Conservation (phyloP, 257 asterid species). For the Thymus quinquecostatus region DNA sequence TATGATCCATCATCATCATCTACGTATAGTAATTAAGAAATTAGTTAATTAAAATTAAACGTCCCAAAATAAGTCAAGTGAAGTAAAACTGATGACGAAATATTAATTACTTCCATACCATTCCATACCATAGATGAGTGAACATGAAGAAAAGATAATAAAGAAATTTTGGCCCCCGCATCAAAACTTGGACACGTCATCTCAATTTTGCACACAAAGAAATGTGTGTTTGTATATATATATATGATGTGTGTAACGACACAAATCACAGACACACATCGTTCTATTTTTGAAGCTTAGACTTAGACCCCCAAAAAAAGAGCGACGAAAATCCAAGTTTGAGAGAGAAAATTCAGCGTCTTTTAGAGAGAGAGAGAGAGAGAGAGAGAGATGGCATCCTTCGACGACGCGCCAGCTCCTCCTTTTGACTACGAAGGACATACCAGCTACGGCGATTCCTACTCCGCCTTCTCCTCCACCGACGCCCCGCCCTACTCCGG, state of each 20-base stretch:
- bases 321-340: constrained; percentile 20
- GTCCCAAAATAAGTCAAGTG: too few relatives aligned
- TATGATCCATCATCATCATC: too few relatives aligned
- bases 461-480: constrained; percentile 54
- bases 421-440: constrained; percentile 66
- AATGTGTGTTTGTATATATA: too few relatives aligned
- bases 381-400: constrained; percentile 43
- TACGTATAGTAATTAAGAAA: too few relatives aligned
- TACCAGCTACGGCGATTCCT: constrained; percentile 53
- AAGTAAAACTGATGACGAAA: too few relatives aligned
- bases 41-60: too few relatives aligned
- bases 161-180: too few relatives aligned
- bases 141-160: too few relatives aligned
- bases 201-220: too few relatives aligned
- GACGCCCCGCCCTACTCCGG: constrained; percentile 66
- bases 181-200: too few relatives aligned
- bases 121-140: too few relatives aligned
- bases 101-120: too few relatives aligned
- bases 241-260: neutral
- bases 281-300: constrained; percentile 14
- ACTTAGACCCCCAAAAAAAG: neutral
- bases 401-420: constrained; percentile 63
- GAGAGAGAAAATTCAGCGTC: constrained; percentile 28
- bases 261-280: constrained; percentile 15
- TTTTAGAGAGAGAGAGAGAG: constrained; percentile 17